These are phyloP conservation scores for Cryoendolithus antarcticus DNA, from an alignment of 2,329 filamentous ascomycete species.

Conservation along the genomic window DNA sequence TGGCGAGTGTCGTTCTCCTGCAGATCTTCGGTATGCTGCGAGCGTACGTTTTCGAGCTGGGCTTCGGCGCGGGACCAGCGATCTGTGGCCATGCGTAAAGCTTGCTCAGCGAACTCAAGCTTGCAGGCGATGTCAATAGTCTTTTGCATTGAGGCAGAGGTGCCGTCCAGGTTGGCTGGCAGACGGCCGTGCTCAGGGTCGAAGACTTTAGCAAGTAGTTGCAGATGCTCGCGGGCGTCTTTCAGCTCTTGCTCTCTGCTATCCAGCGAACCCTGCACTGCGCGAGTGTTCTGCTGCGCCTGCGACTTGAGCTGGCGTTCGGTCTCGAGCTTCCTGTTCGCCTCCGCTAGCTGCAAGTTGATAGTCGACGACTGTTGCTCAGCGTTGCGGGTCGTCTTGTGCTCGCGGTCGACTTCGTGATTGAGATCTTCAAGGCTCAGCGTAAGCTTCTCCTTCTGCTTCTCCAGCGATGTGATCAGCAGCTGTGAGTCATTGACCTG, in stretches of 20 bases:
- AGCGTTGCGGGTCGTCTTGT: slow-evolving; percentile 77
- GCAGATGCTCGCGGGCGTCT: slow-evolving; percentile 66
- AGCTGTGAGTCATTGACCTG: slow-evolving; percentile 80
- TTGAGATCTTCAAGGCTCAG: slow-evolving; percentile 83
- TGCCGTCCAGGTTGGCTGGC: slow-evolving; percentile 54
- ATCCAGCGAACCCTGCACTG: slow-evolving; percentile 68
- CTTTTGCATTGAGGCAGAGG: slow-evolving; percentile 54
- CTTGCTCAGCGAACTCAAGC: slow-evolving; percentile 78
- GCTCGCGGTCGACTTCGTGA: slow-evolving; percentile 80
- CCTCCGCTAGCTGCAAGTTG: slow-evolving; percentile 74
- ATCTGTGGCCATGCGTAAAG: slow-evolving; percentile 70
- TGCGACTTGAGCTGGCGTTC: slow-evolving; percentile 76
- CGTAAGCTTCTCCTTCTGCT: slow-evolving; percentile 85
- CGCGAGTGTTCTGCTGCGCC: slow-evolving; percentile 72
- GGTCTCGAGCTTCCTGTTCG: slow-evolving; percentile 78
- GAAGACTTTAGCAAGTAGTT: slow-evolving; percentile 74
- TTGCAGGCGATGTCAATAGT: slow-evolving; percentile 70
- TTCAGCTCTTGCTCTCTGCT: slow-evolving; percentile 68
- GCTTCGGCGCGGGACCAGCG: slow-evolving; percentile 70
- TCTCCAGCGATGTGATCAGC: slow-evolving; percentile 71
- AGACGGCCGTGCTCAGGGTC: slow-evolving; percentile 49
- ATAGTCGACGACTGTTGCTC: slow-evolving; percentile 76
- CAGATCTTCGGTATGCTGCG: slow-evolving; percentile 59
- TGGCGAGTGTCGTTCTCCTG: slow-evolving; percentile 51
- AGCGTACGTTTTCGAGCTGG: slow-evolving; percentile 67